Percentiles rank a stretch among this genome's conserved stretches.
These are phyloP conservation scores for Hymenoscyphus albidus DNA, from an alignment of 2,329 filamentous ascomycete species.

Conservation along the genomic window DNA sequence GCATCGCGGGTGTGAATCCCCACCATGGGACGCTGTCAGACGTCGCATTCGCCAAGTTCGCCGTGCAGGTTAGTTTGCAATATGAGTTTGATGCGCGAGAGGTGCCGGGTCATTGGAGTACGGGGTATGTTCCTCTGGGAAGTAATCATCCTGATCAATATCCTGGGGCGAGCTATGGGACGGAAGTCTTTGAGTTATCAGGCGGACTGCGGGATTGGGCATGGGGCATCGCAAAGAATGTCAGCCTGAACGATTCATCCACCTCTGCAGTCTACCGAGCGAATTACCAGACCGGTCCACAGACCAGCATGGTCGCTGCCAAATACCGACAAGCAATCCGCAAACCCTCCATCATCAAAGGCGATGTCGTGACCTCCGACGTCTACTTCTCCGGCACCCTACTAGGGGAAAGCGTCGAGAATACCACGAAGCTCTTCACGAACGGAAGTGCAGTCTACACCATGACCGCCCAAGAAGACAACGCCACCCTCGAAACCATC, in stretches of 20 bases:
- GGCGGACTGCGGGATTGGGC: slow-evolving; percentile 49
- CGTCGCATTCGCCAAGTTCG: slow-evolving; percentile 63
- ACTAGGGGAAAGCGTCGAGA: slow-evolving; percentile 59
- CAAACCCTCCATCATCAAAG: slow-evolving; percentile 54
- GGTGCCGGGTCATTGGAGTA: slow-evolving; percentile 58
- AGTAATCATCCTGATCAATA: slow-evolving; percentile 48
- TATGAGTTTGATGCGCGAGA: slow-evolving; percentile 70
- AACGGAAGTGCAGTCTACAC: slow-evolving; percentile 65
- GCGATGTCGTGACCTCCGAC: slow-evolving; percentile 65
- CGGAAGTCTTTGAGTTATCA: slow-evolving; percentile 65
- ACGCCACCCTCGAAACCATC: slow-evolving; percentile 61
- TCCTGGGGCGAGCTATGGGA: slow-evolving; percentile 57
- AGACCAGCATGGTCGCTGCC: slow-evolving; percentile 19
- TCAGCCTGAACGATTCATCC: slow-evolving; percentile 47
- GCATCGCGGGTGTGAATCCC: slow-evolving; percentile 71
- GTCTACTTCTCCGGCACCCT: slow-evolving; percentile 64
- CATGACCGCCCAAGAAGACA: slow-evolving; percentile 68
- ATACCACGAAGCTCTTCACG: slow-evolving; percentile 58
- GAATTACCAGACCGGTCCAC: slow-evolving; percentile 39
- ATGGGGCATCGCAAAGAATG: slow-evolving; percentile 44
- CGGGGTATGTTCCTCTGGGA: slow-evolving; percentile 65
- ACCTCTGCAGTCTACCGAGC: slow-evolving; percentile 49
- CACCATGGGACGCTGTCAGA: slow-evolving; percentile 59
- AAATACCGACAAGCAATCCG: slow-evolving; percentile 37
- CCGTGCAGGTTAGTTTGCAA: slow-evolving; percentile 69